A percentile compares a stretch with the other conserved stretches of the same genome.
These are phyloP conservation scores for Syzygium aromaticum DNA, from an alignment of 345 rosid species.

Conservation along the genomic window DNA sequence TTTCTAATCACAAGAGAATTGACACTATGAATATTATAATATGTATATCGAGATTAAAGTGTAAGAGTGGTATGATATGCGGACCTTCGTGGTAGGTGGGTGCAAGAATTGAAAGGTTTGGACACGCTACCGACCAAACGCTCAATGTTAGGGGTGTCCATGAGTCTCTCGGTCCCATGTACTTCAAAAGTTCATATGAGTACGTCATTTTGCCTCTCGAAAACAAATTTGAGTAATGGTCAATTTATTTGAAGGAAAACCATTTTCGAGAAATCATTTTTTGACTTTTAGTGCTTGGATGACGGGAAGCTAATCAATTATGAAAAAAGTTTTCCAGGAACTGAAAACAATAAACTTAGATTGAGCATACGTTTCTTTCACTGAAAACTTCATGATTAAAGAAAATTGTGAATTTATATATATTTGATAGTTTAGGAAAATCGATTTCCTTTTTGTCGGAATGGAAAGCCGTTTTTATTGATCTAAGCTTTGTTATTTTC, in stretches of 20 bases:
- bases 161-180: not conserved
- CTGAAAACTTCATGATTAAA: not conserved
- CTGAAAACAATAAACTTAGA: not conserved
- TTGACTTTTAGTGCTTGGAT: not conserved
- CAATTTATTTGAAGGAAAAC: not conserved
- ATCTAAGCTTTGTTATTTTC: not conserved
- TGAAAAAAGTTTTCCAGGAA: accelerated
- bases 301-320: not conserved
- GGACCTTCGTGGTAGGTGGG: not conserved
- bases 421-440: not conserved
- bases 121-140: not conserved
- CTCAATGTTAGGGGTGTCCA: not conserved
- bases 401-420: too few species aligned
- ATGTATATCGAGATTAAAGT: not conserved
- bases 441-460: not conserved
- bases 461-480: not conserved
- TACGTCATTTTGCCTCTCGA: not conserved
- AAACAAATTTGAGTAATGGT: not conserved
- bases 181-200: not conserved
- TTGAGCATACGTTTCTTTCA: not conserved
- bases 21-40: not conserved
- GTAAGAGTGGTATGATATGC: not conserved
- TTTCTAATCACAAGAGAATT: too few species aligned
- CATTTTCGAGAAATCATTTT: not conserved
- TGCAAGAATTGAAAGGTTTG: not conserved